Evolutionary conservation across 106 monocot species (phyloP).

Genomic region (Iris macrosiphon): DNA sequence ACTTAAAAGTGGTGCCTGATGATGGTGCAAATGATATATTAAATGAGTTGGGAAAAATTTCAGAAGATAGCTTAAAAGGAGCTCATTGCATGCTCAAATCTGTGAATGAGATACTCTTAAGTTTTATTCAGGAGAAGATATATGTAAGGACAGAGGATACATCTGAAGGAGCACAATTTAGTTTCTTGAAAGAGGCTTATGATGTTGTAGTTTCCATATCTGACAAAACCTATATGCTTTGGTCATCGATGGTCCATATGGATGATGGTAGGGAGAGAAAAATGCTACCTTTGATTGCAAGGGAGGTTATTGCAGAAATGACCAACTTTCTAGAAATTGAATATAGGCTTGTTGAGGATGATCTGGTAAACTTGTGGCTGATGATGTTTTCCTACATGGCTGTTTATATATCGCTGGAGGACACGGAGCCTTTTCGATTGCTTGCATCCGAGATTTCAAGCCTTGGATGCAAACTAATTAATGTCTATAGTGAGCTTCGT

Average conservation of each 20-base stretch:
- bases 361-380: slow-evolving; percentile 59
- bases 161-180: slow-evolving; percentile 47
- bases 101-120: slow-evolving; percentile 51
- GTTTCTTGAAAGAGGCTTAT: slow-evolving; percentile 62
- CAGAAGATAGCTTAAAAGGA: slow-evolving; percentile 34
- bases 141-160: slow-evolving; percentile 72
- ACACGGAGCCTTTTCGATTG: slow-evolving; percentile 14
- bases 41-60: slow-evolving; percentile 8
- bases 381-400: slow-evolving; percentile 64
- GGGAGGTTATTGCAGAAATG: slow-evolving; percentile 49
- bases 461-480: slow-evolving; percentile 56
- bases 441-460: slow-evolving; percentile 42
- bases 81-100: slow-evolving; percentile 53
- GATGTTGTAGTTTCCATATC: slow-evolving; percentile 31
- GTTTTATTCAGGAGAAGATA: slow-evolving; percentile 59
- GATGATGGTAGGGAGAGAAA: slow-evolving; percentile 22
- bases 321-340: slow-evolving; percentile 80
- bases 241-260: slow-evolving; percentile 24
- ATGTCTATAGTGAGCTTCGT: slow-evolving; percentile 73
- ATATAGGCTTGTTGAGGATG: slow-evolving; percentile 68
- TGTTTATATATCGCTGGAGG: slow-evolving; percentile 24
- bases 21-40: too few relatives aligned
- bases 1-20: too few relatives aligned
- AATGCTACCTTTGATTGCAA: slow-evolving; percentile 36
- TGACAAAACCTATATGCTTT: slow-evolving; percentile 27